A percentile compares a stretch with the other conserved stretches of the same genome.
phyloP scores from a whole-genome alignment of 2,329 filamentous ascomycete species.

The Exophiala calicioides region DNA sequence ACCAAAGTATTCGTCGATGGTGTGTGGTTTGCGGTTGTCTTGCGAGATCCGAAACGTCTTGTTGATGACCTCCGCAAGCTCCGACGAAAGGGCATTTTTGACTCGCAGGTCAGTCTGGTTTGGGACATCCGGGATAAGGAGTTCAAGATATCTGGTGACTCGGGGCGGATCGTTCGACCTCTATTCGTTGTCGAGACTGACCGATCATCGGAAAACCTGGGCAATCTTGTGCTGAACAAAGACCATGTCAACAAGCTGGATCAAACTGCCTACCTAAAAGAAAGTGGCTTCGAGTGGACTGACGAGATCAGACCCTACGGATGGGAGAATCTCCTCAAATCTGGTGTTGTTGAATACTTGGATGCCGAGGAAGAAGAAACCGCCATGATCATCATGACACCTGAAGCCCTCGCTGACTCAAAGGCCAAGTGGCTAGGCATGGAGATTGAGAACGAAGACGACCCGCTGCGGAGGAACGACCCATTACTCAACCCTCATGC shows the following conservation, averaged over 20 bases:
- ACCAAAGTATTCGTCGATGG: slow-evolving; percentile 99
- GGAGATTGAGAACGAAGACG: slow-evolving; percentile 63
- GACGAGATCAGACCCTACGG: slow-evolving; percentile 66
- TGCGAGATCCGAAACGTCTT: slow-evolving; percentile 77
- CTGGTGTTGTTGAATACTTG: slow-evolving; percentile 89
- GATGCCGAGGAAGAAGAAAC: slow-evolving; percentile 98
- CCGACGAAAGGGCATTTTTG: slow-evolving; percentile 78
- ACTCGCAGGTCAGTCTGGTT: slow-evolving; percentile 90
- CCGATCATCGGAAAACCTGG: slow-evolving; percentile 69
- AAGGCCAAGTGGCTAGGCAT: slow-evolving; percentile 69
- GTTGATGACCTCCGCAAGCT: slow-evolving; percentile 76
- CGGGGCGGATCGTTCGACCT: slow-evolving; percentile 89
- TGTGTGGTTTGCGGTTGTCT: slow-evolving; percentile 93
- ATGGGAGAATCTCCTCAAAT: slow-evolving; percentile 82
- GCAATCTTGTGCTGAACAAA: slow-evolving; percentile 78
- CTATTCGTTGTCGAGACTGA: slow-evolving; percentile 93
- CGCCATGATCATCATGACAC: slow-evolving; percentile 98
- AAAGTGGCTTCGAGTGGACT: slow-evolving; percentile 48
- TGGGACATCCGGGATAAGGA: slow-evolving; percentile 95
- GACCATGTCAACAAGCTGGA: slow-evolving; percentile 78
- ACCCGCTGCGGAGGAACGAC: slow-evolving; percentile 83
- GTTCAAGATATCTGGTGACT: slow-evolving; percentile 98
- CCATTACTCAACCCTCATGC: slow-evolving; percentile 83
- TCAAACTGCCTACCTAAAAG: slow-evolving; percentile 50
- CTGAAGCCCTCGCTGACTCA: slow-evolving; percentile 84